Evolutionary conservation across 306 rosid genomes (phyloP).

Genomic region (Malus asiatica): DNA sequence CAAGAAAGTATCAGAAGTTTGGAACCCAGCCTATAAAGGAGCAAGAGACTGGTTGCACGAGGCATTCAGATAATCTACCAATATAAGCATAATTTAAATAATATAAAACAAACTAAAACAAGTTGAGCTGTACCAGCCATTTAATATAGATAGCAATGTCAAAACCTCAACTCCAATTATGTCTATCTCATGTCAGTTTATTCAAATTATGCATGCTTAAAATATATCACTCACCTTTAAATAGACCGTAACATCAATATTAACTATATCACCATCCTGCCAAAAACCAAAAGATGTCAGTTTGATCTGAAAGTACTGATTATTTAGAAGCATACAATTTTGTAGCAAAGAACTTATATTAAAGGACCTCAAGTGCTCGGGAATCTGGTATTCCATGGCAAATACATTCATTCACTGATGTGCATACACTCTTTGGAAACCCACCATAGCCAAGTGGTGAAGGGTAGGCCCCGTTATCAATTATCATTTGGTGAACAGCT

Average conservation of each 20-base stretch:
- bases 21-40: neutral
- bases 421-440: constrained; percentile 96
- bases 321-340: neutral
- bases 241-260: constrained; percentile 85
- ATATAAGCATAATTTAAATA: too few species aligned
- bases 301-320: neutral
- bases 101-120: too few species aligned
- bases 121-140: neutral
- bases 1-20: neutral
- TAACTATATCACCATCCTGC: constrained; percentile 96
- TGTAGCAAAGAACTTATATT: constrained; percentile 6
- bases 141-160: neutral
- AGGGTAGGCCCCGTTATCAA: constrained; percentile 91
- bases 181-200: neutral
- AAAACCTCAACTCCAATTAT: neutral
- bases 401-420: constrained; percentile 93
- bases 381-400: constrained; percentile 98
- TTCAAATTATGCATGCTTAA: neutral
- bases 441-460: constrained; percentile 95
- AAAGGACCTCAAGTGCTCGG: constrained; percentile 65
- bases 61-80: neutral
- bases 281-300: constrained; percentile 9
- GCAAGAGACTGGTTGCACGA: neutral
- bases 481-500: constrained; percentile 92
- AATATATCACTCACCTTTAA: constrained; percentile 57